These are phyloP conservation scores for Chimonanthus praecox DNA, from an alignment of 164 flowering plant species.

Conservation along the genomic window DNA sequence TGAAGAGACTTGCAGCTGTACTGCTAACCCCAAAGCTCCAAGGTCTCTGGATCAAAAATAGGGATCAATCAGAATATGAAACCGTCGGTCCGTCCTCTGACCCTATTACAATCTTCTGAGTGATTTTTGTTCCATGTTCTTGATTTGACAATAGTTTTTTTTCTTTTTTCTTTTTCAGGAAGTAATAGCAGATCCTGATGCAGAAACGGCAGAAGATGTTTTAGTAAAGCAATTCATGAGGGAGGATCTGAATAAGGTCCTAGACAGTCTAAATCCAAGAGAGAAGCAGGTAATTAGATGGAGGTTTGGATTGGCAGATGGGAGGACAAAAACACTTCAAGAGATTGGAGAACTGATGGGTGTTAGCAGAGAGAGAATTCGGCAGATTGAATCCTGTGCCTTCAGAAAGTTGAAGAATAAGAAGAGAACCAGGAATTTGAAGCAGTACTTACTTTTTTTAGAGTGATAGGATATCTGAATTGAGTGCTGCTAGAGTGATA, in stretches of 20 bases:
- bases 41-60: constrained; percentile 83
- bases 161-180: constrained; percentile 43
- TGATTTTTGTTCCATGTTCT: neutral
- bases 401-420: constrained; percentile 79
- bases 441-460: constrained; percentile 52
- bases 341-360: constrained; percentile 91
- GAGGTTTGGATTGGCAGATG: constrained; percentile 86
- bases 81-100: constrained; percentile 55
- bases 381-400: constrained; percentile 86
- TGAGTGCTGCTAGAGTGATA: constrained; percentile 3
- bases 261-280: constrained; percentile 60
- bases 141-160: neutral
- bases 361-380: constrained; percentile 86
- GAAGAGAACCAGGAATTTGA: constrained; percentile 64
- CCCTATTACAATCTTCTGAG: neutral
- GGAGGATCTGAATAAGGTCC: constrained; percentile 71
- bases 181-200: constrained; percentile 68
- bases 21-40: constrained; percentile 65
- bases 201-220: constrained; percentile 65
- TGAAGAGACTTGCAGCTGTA: constrained; percentile 75
- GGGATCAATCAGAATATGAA: constrained; percentile 62
- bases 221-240: constrained; percentile 70
- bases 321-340: constrained; percentile 83
- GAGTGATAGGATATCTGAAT: neutral
- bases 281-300: constrained; percentile 67